Base-by-base conservation (phyloP, 805 yeast species). In the Ogataea corticis region DNA sequence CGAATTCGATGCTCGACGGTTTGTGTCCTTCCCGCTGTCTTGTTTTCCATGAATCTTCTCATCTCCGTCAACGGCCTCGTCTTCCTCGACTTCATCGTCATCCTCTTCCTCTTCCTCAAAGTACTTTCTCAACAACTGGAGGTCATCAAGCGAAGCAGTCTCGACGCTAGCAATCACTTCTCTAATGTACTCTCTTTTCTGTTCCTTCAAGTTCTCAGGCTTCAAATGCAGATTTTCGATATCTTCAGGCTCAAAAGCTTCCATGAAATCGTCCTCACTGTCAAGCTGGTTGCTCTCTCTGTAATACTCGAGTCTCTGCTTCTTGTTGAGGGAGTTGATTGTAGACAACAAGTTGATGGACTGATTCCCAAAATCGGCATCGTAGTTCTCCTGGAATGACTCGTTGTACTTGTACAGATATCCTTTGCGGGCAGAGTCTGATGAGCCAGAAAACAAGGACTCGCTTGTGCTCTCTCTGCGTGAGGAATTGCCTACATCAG, bases 291-390 rank as follows among this genome's bases (percentile, higher is more conserved):
- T 43, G 14, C 42, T 42, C 35, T 55, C 61, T 41, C 42, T 50
- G 36, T 54, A 58, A 14, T 48, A 46, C 21, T 53, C 52, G n/a
- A 58, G 42, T 15, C 57, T 45, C 32, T 44, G 44, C 21, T 47
- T 46, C 33, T 55, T 55, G 38, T 49, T 50, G 36, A 52, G 33
- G 19, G 54, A 38, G 23, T 48, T 49, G 28, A 55, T 51, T 11
- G 54, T 50, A 23, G 50, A 42, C 18, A 47, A 35, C 7, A 51
- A 28, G 25, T 49, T 42, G 32, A 44, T 44, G 10, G 52, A 41
- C 41, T 45, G 46, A 33, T 44, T 44, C 13, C 51, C 61, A 48
- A 56, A 56, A 36, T 51, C 56, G 10, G 45, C 33, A 7, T 51
- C 59, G 33, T 52, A 48, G 21, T 46, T 51, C 19, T 52, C 54